Base-by-base conservation (phyloP, 2,329 filamentous ascomycete genomes). In the Claviceps spartinae region DNA sequence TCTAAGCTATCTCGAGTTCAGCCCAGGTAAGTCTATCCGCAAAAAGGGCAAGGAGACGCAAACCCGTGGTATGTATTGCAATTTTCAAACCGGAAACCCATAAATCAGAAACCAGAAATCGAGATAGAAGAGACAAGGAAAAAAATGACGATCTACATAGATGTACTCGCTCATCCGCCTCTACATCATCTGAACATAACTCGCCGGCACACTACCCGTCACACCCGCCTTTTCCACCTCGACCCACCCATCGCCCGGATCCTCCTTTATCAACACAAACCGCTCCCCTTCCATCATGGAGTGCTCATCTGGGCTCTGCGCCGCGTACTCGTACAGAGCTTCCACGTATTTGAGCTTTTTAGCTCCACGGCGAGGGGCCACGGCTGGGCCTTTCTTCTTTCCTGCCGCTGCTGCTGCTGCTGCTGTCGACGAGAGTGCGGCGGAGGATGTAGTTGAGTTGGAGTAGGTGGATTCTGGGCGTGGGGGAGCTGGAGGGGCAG, bases 331-430 rank as follows among this genome's bases (percentile, higher is more conserved):
- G 66, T 97, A 98, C 60, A 97, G 59, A 1, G 93, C 93, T 65
- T 95, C 86, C 1, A 94, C 91, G 61, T 97, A 95, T 63, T 85
- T 88, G 38, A 96, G 75, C 66, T 95, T 95, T 79, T 95, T 96
- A 4, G 89, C 90, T 14, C 90, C 90, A 9, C 90, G 81, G 59
- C 84, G 84, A 4, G 93, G 93, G 14, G 93, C 93, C 4, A 98
- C 93, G 0, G 85, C 89, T 0, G 90, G 90, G 0, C 90, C 90
- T 65, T 94, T 89, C 69, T 94, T 95, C 72, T 90, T 95, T 41
- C n/a, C 18, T n/a, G 16, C 16, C 11, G n/a, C 40, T 18, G 40
- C 40, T 42, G 40, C 18, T 7, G 18, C 63, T 3, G 70, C 54
- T 1, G 61, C 54, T 8, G 56, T 60, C 5, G 72, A 61, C 8